Conservation (phyloP, 176 grass and related monocot genomes). For the Lolium multiflorum region DNA sequence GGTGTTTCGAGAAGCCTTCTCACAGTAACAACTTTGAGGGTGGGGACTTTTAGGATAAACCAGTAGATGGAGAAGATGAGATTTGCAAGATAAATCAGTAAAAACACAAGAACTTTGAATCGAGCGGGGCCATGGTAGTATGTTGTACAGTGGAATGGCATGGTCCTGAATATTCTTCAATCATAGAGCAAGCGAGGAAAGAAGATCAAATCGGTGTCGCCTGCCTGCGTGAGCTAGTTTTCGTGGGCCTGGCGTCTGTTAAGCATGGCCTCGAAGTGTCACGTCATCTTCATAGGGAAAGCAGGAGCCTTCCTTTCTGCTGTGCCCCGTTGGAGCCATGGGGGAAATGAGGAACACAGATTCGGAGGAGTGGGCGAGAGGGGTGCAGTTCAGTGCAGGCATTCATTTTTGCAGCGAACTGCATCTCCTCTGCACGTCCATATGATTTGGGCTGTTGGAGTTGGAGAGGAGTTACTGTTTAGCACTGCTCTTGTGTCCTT, state of each 20-base stretch:
- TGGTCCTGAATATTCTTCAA: conserved; percentile 39
- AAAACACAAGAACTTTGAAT: background rate
- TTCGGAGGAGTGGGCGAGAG: conserved; percentile 1
- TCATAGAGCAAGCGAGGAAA: conserved; percentile 20
- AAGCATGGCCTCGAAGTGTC: conserved; percentile 10
- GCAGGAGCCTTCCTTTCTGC: conserved; percentile 26
- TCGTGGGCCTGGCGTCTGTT: background rate
- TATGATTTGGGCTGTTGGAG: background rate
- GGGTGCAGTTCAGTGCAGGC: too few relatives aligned
- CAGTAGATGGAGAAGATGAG: too few relatives aligned
- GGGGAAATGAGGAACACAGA: background rate
- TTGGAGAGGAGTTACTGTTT: background rate
- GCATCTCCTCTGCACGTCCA: background rate
- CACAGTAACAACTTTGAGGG: background rate
- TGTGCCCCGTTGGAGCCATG: conserved; percentile 14
- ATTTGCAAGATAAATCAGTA: background rate
- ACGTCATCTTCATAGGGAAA: conserved; percentile 4
- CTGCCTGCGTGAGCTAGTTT: background rate
- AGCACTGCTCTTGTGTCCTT: background rate
- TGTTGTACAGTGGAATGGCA: background rate
- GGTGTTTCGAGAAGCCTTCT: too few relatives aligned
- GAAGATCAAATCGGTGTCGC: background rate
- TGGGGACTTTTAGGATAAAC: background rate
- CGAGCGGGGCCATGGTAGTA: background rate
- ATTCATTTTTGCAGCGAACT: background rate